Evolutionary conservation across 2,329 filamentous ascomycete genomes (phyloP).

Genomic region (Pochonia chlamydosporia): DNA sequence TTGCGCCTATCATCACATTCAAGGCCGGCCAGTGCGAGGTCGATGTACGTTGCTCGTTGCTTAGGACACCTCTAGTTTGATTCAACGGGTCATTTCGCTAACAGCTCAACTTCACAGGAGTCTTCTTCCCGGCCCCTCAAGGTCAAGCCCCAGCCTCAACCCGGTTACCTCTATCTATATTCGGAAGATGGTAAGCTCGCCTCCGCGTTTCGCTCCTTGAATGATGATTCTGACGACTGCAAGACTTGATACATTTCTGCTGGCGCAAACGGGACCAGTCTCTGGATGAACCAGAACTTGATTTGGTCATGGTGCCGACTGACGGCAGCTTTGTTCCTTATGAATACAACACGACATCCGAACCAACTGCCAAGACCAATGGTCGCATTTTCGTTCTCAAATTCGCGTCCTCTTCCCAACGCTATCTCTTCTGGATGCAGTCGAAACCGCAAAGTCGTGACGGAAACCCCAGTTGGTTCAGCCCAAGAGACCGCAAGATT

Average conservation of each 20-base stretch:
- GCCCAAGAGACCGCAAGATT: constrained; percentile 77
- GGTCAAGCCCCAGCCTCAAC: constrained; percentile 65
- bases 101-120: constrained; percentile 6
- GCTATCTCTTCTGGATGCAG: constrained; percentile 95
- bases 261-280: constrained; percentile 78
- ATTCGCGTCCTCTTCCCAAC: constrained; percentile 85
- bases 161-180: constrained; percentile 90
- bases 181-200: constrained; percentile 76
- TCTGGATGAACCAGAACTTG: constrained; percentile 69
- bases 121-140: constrained; percentile 45
- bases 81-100: constrained; percentile 12
- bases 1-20: constrained; percentile 85
- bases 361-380: constrained; percentile 62
- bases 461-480: constrained; percentile 72
- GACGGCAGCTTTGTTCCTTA: constrained; percentile 87
- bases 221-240: not conserved
- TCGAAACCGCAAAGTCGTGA: constrained; percentile 71
- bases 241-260: constrained; percentile 91
- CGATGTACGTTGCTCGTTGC: constrained; percentile 54
- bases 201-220: no score
- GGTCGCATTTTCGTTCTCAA: constrained; percentile 91
- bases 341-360: constrained; percentile 51
- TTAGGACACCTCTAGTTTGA: not conserved
- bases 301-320: constrained; percentile 87
- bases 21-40: constrained; percentile 88